Evolutionary conservation across 441 rosid species (phyloP).

Genomic region (Kokia cookei): DNA sequence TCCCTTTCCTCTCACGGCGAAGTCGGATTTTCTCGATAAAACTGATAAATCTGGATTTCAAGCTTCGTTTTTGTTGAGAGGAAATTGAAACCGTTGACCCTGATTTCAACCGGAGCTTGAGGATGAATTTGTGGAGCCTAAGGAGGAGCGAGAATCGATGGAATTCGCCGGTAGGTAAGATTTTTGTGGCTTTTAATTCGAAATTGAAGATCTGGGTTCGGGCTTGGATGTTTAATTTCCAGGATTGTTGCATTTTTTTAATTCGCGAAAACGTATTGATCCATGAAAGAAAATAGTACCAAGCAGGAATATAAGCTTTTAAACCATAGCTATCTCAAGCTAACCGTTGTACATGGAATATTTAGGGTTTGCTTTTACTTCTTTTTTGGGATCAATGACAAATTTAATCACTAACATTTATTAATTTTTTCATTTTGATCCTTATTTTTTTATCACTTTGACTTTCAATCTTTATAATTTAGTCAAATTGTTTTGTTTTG

Average conservation of each 20-base stretch:
- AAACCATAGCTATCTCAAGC: neutral
- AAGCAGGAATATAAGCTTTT: neutral
- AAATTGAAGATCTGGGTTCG: slow-evolving; percentile 19
- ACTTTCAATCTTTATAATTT: too few species aligned
- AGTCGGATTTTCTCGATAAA: slow-evolving; percentile 6
- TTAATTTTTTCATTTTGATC: neutral
- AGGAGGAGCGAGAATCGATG: slow-evolving; percentile 25
- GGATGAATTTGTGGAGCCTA: slow-evolving; percentile 18
- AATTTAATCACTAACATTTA: neutral
- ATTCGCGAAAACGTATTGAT: neutral
- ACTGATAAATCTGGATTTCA: slow-evolving; percentile 15
- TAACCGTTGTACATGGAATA: neutral
- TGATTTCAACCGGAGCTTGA: slow-evolving; percentile 2
- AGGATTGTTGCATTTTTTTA: slow-evolving; percentile 18
- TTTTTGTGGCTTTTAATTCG: slow-evolving; percentile 20
- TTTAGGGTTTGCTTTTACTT: neutral
- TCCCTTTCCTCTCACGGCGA: slow-evolving; percentile 1
- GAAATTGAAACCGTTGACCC: slow-evolving; percentile 10
- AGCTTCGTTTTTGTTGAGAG: neutral
- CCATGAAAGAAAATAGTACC: neutral
- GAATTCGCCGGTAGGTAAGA: slow-evolving; percentile 14
- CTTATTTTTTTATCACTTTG: too few species aligned
- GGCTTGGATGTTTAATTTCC: slow-evolving; percentile 29
- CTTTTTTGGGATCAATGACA: too few species aligned
- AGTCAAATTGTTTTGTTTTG: too few species aligned